Evolutionary conservation across 2,329 filamentous ascomycete species (phyloP).

Genomic region (Fusarium liriodendri): DNA sequence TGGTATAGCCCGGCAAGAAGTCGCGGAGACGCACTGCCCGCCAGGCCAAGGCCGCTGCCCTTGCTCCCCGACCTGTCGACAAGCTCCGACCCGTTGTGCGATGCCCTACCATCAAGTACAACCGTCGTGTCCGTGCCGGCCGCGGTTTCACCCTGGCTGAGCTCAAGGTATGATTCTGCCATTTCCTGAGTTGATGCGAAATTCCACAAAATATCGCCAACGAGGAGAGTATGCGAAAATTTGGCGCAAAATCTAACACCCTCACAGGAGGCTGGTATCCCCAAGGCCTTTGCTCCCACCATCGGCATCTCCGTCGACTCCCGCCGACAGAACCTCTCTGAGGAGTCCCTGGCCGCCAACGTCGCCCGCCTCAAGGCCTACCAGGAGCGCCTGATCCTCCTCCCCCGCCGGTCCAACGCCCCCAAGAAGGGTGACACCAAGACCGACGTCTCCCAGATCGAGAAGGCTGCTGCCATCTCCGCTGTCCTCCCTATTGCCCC

Average conservation of each 20-base stretch:
- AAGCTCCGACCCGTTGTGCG: slow-evolving; percentile 95
- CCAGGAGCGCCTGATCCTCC: slow-evolving; percentile 95
- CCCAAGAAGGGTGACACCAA: slow-evolving; percentile 94
- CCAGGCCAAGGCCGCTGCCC: slow-evolving; percentile 91
- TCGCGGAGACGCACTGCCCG: slow-evolving; percentile 90
- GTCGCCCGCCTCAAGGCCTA: slow-evolving; percentile 98
- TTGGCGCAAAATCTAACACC: slow-evolving; percentile 48
- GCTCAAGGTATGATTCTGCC: slow-evolving; percentile 82
- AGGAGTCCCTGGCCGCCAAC: slow-evolving; percentile 94
- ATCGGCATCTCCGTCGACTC: slow-evolving; percentile 97
- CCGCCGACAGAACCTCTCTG: slow-evolving; percentile 96
- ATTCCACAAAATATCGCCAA: neutral
- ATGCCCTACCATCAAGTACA: slow-evolving; percentile 99
- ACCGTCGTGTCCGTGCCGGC: slow-evolving; percentile 95
- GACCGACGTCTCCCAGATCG: slow-evolving; percentile 79
- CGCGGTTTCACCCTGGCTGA: slow-evolving; percentile 98
- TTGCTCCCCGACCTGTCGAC: slow-evolving; percentile 97
- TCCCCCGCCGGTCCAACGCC: slow-evolving; percentile 94
- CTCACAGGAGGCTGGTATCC: slow-evolving; percentile 88
- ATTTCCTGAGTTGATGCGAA: slow-evolving; percentile 1
- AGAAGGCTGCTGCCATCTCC: slow-evolving; percentile 60
- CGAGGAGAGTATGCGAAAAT: neutral
- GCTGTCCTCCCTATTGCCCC: slow-evolving; percentile 79
- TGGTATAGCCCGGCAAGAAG: slow-evolving; percentile 89
- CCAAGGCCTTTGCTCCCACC: slow-evolving; percentile 92